Evolutionary conservation across 2,329 filamentous ascomycete genomes (phyloP).

Genomic region (Helotiales sp.): DNA sequence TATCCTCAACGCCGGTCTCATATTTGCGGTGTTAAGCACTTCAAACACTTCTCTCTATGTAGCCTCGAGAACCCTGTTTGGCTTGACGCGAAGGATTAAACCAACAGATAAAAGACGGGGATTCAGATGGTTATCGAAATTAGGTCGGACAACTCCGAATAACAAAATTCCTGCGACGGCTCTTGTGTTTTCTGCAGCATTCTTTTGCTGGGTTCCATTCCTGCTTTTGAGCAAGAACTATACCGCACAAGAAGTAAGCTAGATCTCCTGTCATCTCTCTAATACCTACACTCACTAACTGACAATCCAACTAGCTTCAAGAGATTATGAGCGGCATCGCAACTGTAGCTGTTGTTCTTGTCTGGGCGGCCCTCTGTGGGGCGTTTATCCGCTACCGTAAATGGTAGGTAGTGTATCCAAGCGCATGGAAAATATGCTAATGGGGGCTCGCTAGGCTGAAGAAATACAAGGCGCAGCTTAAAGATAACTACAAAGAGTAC

Average conservation of each 20-base stretch:
- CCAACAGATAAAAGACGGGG: neutral
- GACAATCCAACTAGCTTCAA: conserved; percentile 10
- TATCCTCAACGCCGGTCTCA: conserved; percentile 33
- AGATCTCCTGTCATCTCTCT: neutral
- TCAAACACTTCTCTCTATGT: conserved; percentile 39
- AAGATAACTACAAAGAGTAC: neutral
- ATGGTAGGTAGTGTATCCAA: conserved; percentile 1
- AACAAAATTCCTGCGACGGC: conserved; percentile 11
- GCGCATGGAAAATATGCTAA: neutral
- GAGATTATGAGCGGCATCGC: conserved; percentile 14
- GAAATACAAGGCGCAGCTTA: neutral
- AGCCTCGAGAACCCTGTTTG: conserved; percentile 37
- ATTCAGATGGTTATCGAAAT: neutral
- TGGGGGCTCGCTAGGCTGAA: neutral
- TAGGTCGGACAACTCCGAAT: conserved; percentile 4
- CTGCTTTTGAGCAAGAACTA: conserved; percentile 5
- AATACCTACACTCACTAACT: neutral
- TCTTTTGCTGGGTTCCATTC: conserved; percentile 13
- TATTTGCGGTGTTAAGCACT: conserved; percentile 35
- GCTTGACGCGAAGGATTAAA: conserved; percentile 24
- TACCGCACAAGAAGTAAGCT: conserved; percentile 2
- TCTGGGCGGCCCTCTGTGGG: conserved; percentile 12
- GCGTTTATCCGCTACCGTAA: conserved; percentile 15
- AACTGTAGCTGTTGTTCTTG: conserved; percentile 9
- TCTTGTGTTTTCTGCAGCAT: neutral